These are phyloP conservation scores for Corrigiola litoralis DNA, from an alignment of 179 eudicot genomes.

Conservation along the genomic window DNA sequence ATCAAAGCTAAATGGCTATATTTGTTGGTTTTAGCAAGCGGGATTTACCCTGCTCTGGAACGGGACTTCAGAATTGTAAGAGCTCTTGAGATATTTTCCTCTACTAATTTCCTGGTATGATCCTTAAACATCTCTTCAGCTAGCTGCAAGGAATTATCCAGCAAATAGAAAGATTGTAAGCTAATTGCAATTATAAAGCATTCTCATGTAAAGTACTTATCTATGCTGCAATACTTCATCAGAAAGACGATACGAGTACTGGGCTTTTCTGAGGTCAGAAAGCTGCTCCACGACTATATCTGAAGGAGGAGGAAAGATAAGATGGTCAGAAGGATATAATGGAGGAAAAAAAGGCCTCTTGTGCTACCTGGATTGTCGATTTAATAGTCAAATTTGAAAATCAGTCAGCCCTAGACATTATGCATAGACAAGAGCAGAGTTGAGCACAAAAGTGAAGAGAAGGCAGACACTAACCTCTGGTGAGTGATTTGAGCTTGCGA, in stretches of 20 bases:
- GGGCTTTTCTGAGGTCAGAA: slow-evolving; percentile 67
- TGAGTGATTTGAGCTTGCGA: slow-evolving; percentile 55
- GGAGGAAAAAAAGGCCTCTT: too few species aligned
- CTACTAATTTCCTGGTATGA: slow-evolving; percentile 76
- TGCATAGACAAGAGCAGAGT: background rate
- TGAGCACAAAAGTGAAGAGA: slow-evolving; percentile 1
- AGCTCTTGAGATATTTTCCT: slow-evolving; percentile 69
- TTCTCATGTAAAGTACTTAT: background rate
- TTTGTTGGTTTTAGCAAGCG: background rate
- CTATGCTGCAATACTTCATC: slow-evolving; percentile 58
- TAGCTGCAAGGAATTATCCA: slow-evolving; percentile 44
- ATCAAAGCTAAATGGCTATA: background rate
- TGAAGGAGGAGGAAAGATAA: slow-evolving; percentile 19
- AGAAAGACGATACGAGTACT: slow-evolving; percentile 64
- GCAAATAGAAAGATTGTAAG: slow-evolving; percentile 38
- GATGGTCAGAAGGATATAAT: too few species aligned
- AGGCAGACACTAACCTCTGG: slow-evolving; percentile 47
- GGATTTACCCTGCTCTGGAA: slow-evolving; percentile 57
- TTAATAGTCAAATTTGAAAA: background rate
- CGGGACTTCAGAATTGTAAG: slow-evolving; percentile 61
- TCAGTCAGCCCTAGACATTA: background rate
- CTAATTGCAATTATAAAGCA: background rate
- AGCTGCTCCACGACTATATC: slow-evolving; percentile 64
- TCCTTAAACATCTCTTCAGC: slow-evolving; percentile 81
- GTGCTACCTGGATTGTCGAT: too few species aligned